Evolutionary conservation across 306 rosid species (phyloP).

Genomic region (Dalbergia cochinchinensis): DNA sequence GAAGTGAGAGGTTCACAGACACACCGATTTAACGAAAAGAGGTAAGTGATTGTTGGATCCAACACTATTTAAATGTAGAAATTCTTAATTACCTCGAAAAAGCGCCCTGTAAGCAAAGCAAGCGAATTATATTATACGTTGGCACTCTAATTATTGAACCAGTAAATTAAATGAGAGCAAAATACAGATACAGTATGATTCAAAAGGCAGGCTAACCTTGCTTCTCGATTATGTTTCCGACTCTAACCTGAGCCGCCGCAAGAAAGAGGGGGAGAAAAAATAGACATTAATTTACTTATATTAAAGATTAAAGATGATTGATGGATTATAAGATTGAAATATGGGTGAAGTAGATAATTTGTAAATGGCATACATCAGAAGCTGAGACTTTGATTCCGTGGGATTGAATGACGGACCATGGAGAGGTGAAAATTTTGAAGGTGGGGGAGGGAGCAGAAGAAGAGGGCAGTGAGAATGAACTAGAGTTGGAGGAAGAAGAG

Average conservation of each 20-base stretch:
- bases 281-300: too few species aligned
- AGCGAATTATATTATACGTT: not conserved
- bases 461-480: not conserved
- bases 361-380: constrained; percentile 64
- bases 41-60: not conserved
- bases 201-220: constrained; percentile 62
- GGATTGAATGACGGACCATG: constrained; percentile 70
- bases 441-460: constrained; percentile 49
- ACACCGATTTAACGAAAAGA: not conserved
- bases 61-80: not conserved
- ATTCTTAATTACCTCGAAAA: constrained; percentile 67
- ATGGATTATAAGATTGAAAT: not conserved
- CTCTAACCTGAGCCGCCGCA: constrained; percentile 72
- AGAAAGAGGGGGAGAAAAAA: not conserved
- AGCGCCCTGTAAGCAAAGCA: constrained; percentile 67
- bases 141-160: constrained; percentile 35
- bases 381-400: constrained; percentile 74
- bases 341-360: too few species aligned
- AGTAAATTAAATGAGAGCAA: not conserved
- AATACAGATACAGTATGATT: not conserved
- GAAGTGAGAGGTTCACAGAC: constrained; percentile 6
- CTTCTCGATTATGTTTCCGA: constrained; percentile 79
- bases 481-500: not conserved
- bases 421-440: constrained; percentile 47
- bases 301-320: not conserved